Evolutionary conservation across 2,329 filamentous ascomycete species (phyloP).

Genomic region (Simplicillium aogashimaense): DNA sequence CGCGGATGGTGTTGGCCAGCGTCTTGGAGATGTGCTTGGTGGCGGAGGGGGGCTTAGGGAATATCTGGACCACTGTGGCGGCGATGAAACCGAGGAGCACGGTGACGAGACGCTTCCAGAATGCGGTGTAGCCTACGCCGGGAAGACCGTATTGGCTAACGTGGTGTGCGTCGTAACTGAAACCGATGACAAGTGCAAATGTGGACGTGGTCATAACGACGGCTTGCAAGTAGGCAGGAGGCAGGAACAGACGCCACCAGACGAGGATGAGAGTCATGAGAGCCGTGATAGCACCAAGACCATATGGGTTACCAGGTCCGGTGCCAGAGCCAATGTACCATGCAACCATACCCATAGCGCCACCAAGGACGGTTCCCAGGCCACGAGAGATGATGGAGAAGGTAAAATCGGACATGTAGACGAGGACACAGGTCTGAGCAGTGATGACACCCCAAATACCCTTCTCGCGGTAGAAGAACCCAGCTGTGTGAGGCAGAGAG

Average conservation of each 20-base stretch:
- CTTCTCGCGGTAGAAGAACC: conserved; percentile 41
- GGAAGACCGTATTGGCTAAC: conserved; percentile 31
- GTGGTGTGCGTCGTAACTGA: conserved; percentile 34
- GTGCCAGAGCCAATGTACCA: conserved; percentile 42
- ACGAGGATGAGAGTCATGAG: conserved; percentile 23
- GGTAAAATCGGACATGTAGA: conserved; percentile 40
- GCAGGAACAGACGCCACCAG: conserved; percentile 24
- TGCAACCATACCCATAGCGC: conserved; percentile 31
- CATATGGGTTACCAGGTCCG: conserved; percentile 38
- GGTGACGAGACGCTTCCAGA: conserved; percentile 34
- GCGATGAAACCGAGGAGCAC: conserved; percentile 34
- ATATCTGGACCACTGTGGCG: conserved; percentile 32
- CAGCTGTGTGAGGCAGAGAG: conserved; percentile 28
- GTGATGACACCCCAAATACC: conserved; percentile 43
- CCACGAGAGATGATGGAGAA: conserved; percentile 31
- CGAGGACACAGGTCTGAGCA: conserved; percentile 34
- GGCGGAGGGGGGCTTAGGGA: conserved; percentile 35
- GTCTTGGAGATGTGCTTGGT: conserved; percentile 32
- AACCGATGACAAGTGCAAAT: conserved; percentile 32
- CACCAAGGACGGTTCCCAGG: conserved; percentile 34
- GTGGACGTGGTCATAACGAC: conserved; percentile 24
- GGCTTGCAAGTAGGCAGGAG: conserved; percentile 16
- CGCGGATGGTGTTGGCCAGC: conserved; percentile 30
- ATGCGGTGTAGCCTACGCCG: conserved; percentile 34
- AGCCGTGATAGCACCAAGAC: conserved; percentile 33